Percentiles rank a stretch among this genome's conserved stretches.
phyloP scores from a whole-genome alignment of 179 eudicot species.

The Vitellaria paradoxa region DNA sequence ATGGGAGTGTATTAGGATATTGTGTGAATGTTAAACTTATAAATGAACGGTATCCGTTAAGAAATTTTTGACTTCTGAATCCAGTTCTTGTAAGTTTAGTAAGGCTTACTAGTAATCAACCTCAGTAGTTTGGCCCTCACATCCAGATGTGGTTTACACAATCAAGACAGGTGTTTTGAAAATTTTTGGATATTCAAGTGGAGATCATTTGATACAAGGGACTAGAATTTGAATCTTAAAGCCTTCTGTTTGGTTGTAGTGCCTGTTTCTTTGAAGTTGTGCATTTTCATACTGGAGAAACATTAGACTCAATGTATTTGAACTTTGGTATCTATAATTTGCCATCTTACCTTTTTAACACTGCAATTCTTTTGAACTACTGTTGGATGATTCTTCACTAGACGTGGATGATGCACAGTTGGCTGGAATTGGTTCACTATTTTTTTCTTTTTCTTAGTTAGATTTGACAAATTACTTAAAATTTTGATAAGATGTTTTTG shows the following conservation, averaged over 20 bases:
- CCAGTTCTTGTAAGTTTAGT: not conserved
- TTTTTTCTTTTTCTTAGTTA: not conserved
- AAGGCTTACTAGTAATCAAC: not conserved
- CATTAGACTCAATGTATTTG: not conserved
- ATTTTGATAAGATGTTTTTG: slow-evolving; percentile 2
- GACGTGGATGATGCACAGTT: too few relatives aligned
- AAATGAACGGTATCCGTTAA: not conserved
- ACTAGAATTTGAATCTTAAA: not conserved
- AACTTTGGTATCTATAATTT: not conserved
- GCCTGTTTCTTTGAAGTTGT: too few relatives aligned
- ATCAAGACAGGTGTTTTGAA: not conserved
- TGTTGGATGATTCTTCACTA: not conserved
- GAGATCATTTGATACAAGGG: not conserved
- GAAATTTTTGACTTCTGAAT: not conserved
- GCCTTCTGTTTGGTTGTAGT: not conserved
- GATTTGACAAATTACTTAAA: not conserved
- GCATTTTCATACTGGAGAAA: not conserved
- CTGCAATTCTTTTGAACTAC: not conserved
- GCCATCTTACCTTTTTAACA: not conserved
- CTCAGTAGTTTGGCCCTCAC: not conserved
- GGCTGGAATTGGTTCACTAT: not conserved
- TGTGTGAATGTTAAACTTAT: not conserved
- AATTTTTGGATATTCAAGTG: not conserved
- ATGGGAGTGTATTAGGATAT: not conserved
- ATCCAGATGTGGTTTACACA: not conserved